Percentiles rank a stretch among this genome's conserved stretches.
phyloP scores from a whole-genome alignment of 768 basidiomycete species.

The Leccinum longicurvipes region DNA sequence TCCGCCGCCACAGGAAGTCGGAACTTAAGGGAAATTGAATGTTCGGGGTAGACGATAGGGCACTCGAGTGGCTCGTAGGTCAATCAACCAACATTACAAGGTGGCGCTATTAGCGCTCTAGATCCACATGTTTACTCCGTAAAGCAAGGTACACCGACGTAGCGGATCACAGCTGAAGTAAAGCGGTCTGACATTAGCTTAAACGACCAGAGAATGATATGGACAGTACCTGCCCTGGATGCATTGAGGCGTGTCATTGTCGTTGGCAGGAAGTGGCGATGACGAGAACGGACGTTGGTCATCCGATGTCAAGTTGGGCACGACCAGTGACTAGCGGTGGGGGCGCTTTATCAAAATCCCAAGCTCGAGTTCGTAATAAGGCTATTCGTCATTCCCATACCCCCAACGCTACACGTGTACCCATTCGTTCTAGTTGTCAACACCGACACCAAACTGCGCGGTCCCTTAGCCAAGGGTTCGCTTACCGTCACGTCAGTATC shows the following conservation, averaged over 20 bases:
- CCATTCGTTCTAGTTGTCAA: not conserved
- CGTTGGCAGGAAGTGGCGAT: not conserved
- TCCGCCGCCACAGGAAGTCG: not conserved
- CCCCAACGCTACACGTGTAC: not conserved
- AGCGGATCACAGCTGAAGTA: not conserved
- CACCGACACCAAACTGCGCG: not conserved
- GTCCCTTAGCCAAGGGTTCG: not conserved
- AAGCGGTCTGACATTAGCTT: not conserved
- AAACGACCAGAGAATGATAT: not conserved
- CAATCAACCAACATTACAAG: too few species aligned
- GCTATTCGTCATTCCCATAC: not conserved
- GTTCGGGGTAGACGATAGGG: not conserved
- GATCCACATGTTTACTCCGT: not conserved
- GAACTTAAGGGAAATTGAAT: not conserved
- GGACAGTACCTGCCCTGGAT: not conserved
- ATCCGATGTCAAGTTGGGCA: not conserved
- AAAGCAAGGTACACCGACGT: not conserved
- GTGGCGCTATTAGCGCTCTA: not conserved
- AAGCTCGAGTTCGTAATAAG: not conserved
- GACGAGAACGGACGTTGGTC: not conserved
- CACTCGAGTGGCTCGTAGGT: not conserved
- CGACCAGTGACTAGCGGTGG: not conserved
- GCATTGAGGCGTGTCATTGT: not conserved
- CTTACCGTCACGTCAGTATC: conserved; percentile 4
- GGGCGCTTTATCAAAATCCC: not conserved